Evolutionary conservation across 768 basidiomycete species (phyloP).

Genomic region (Boletus sensibilis): DNA sequence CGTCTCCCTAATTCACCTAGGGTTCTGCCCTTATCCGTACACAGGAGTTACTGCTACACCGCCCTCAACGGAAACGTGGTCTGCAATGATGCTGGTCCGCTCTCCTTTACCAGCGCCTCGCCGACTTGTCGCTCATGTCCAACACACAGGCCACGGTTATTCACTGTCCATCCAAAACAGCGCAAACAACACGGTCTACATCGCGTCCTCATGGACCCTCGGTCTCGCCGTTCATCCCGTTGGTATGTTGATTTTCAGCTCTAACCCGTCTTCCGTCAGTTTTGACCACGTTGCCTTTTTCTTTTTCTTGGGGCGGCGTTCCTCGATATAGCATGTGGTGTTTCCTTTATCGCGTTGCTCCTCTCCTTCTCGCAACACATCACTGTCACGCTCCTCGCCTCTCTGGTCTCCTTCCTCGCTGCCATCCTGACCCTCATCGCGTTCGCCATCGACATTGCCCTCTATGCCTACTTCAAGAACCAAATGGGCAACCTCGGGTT

Average conservation of each 20-base stretch:
- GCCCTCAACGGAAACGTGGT: slow-evolving; percentile 35
- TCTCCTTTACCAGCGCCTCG: neutral
- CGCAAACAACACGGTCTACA: slow-evolving; percentile 32
- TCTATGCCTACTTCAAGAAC: slow-evolving; percentile 60
- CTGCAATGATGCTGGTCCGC: slow-evolving; percentile 49
- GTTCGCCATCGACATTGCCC: slow-evolving; percentile 75
- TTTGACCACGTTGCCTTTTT: slow-evolving; percentile 2
- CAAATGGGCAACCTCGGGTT: slow-evolving; percentile 49
- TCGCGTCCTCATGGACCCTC: slow-evolving; percentile 64
- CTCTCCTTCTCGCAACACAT: slow-evolving; percentile 61
- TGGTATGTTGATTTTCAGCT: slow-evolving; percentile 43
- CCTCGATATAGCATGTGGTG: slow-evolving; percentile 40
- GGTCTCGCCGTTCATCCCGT: slow-evolving; percentile 76
- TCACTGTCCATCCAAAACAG: slow-evolving; percentile 33
- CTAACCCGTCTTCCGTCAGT: neutral
- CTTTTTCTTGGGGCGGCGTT: neutral
- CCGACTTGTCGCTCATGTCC: neutral
- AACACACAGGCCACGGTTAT: slow-evolving; percentile 54
- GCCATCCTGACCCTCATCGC: slow-evolving; percentile 67
- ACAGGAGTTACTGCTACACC: slow-evolving; percentile 64
- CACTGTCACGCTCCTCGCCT: slow-evolving; percentile 42
- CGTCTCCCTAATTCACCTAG: neutral
- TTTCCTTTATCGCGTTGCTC: slow-evolving; percentile 63
- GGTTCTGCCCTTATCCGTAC: slow-evolving; percentile 4
- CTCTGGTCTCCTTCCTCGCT: slow-evolving; percentile 62